Base-by-base conservation (phyloP, 2,329 filamentous ascomycete species). In the Colletotrichum sp. region DNA sequence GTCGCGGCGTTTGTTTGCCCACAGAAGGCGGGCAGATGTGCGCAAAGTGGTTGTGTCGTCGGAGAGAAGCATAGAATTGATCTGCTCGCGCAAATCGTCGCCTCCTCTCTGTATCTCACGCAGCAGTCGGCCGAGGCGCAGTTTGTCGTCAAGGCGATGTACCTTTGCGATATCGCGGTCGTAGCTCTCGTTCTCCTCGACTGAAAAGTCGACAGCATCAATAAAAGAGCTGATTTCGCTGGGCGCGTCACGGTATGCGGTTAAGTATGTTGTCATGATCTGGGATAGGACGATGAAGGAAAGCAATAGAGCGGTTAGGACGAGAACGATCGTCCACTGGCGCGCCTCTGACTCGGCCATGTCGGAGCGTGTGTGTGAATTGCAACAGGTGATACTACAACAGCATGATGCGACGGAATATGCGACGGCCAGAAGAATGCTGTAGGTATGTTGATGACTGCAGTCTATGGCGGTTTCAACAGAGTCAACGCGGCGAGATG, bases 181-280 rank as follows among this genome's bases (percentile, higher is more conserved):
- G 79, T 92, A 92, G 78, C 86, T 89, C 81, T 92, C 91, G 78
- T 92, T 92, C 80, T 93, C 91, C 77, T 88, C 85, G 63, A 91
- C 85, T 51, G 90, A 94, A 78, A 87, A 90, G 80, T 92, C 90
- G 78, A 91, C 86, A 18, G 88, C 86, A 78, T 92, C 90, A 78
- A 92, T 81, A 77, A 92, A 90, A 71, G 86, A 86, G 72, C 82
- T 82, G 69, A 92, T 86, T 81, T 93, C 90, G 75, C 84, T 85
- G 33, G 91, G 90, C 33, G 91, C 91, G 43, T 85, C 87, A 57
- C 87, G 79, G 81, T 91, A 93, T 21, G 90, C 91, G 72, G 85
- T 81, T 66, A 86, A 86, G 80, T 91, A 91, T 66, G 86, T 86
- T 76, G 86, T 84, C 69, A 86, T 80, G 75, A 87, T 85, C 79